Percentiles rank a stretch among this genome's conserved stretches.
phyloP scores from a whole-genome alignment of 2,329 filamentous ascomycete genomes.

The Pezicula rhizophila region DNA sequence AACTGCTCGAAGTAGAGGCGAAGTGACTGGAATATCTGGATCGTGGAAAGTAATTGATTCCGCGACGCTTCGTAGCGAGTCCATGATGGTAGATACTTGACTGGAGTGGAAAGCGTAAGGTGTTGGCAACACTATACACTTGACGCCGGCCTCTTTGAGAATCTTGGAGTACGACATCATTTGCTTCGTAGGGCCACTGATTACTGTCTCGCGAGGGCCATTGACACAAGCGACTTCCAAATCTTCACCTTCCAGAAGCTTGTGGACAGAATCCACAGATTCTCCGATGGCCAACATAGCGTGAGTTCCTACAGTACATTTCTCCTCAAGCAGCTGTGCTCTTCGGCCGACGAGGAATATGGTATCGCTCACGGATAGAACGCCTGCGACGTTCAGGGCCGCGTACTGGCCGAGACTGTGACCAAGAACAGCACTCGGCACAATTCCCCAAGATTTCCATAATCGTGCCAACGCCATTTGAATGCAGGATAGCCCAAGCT shows the following conservation, averaged over 20 bases:
- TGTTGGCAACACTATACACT: constrained; percentile 56
- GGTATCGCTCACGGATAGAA: constrained; percentile 64
- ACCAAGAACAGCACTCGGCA: constrained; percentile 47
- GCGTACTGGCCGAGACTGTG: constrained; percentile 69
- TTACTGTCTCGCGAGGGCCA: constrained; percentile 66
- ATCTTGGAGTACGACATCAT: constrained; percentile 42
- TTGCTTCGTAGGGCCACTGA: constrained; percentile 51
- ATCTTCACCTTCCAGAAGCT: constrained; percentile 42
- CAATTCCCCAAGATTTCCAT: constrained; percentile 48
- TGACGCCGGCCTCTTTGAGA: constrained; percentile 47
- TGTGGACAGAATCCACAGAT: constrained; percentile 47
- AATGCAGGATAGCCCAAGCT: constrained; percentile 44
- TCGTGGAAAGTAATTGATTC: constrained; percentile 47
- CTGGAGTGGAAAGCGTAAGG: constrained; percentile 63
- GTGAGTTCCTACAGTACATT: constrained; percentile 60
- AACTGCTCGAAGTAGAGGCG: constrained; percentile 57
- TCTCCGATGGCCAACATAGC: constrained; percentile 53
- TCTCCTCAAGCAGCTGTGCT: constrained; percentile 56
- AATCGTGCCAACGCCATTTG: constrained; percentile 49
- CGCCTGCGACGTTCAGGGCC: constrained; percentile 62
- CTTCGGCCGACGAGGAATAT: constrained; percentile 65
- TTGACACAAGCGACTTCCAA: constrained; percentile 64
- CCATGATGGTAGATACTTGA: constrained; percentile 50
- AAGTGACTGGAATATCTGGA: constrained; percentile 57
- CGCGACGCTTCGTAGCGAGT: constrained; percentile 36